phyloP scores from a whole-genome alignment of 2,329 filamentous ascomycete species.

The Aspergillus novofumigatus region DNA sequence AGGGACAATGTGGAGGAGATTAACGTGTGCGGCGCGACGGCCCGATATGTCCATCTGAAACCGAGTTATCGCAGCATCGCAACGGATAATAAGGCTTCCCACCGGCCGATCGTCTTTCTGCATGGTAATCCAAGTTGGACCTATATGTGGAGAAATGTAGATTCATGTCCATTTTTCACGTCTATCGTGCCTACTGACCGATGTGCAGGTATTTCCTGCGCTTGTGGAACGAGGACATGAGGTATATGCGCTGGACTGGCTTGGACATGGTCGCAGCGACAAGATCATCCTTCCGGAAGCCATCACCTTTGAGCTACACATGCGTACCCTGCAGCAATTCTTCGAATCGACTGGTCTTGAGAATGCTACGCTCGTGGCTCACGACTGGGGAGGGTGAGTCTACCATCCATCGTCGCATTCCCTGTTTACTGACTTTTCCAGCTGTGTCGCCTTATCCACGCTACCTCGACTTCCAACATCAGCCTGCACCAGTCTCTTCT shows the following conservation, averaged over 20 bases:
- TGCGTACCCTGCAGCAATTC: conserved; percentile 8
- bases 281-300: conserved; percentile 2
- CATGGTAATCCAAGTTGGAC: conserved; percentile 15
- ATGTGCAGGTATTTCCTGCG: not conserved
- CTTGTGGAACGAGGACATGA: conserved; percentile 8
- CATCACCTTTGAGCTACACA: conserved; percentile 14
- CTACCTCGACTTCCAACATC: not conserved
- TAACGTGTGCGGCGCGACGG: not conserved
- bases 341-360: conserved; percentile 8
- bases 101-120: conserved; percentile 9
- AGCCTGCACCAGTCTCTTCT: conserved; percentile 5
- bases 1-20: not conserved
- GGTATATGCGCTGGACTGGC: conserved; percentile 10
- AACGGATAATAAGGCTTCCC: not conserved
- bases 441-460: not conserved
- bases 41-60: not conserved
- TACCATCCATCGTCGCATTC: not conserved
- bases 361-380: not conserved
- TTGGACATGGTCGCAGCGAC: conserved; percentile 15
- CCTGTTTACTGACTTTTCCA: not conserved
- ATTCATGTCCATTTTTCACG: not conserved
- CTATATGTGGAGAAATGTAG: conserved; percentile 14
- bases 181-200: not conserved
- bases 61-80: not conserved
- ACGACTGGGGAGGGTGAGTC: not conserved